phyloP scores from a whole-genome alignment of 345 rosid species.

The Ricinus communis region DNA sequence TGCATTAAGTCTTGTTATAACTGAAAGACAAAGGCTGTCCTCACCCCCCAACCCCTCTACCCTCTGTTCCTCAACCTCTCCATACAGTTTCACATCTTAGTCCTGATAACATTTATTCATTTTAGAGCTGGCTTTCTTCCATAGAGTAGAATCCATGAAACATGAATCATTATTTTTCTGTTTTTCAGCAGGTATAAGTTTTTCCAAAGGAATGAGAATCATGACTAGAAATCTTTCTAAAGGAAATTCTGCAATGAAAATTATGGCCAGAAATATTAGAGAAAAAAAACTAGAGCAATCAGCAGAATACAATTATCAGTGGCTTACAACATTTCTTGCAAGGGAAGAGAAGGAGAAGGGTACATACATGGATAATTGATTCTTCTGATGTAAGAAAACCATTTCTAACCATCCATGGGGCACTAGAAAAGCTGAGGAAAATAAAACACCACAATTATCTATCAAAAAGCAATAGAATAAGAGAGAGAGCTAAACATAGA shows the following conservation, averaged over 20 bases:
- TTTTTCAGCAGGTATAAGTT: neutral
- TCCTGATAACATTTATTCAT: neutral
- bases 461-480: neutral
- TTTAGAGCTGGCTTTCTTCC: neutral
- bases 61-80: too few relatives aligned
- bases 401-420: conserved; percentile 88
- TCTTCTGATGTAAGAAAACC: conserved; percentile 74
- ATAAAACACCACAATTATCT: conserved; percentile 26
- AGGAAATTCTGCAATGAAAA: neutral
- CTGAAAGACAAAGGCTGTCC: too few relatives aligned
- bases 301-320: neutral
- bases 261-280: neutral
- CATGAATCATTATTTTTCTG: neutral
- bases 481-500: neutral
- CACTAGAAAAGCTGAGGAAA: conserved; percentile 79
- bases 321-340: neutral
- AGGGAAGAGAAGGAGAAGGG: conserved; percentile 13
- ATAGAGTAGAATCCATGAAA: neutral
- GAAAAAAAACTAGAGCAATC: neutral
- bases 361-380: conserved; percentile 83
- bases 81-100: too few relatives aligned
- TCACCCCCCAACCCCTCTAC: too few relatives aligned
- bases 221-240: neutral
- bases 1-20: too few relatives aligned
- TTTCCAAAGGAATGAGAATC: neutral